These are phyloP conservation scores for Elsinoe necatrix DNA, from an alignment of 2,329 filamentous ascomycete species.

Conservation along the genomic window DNA sequence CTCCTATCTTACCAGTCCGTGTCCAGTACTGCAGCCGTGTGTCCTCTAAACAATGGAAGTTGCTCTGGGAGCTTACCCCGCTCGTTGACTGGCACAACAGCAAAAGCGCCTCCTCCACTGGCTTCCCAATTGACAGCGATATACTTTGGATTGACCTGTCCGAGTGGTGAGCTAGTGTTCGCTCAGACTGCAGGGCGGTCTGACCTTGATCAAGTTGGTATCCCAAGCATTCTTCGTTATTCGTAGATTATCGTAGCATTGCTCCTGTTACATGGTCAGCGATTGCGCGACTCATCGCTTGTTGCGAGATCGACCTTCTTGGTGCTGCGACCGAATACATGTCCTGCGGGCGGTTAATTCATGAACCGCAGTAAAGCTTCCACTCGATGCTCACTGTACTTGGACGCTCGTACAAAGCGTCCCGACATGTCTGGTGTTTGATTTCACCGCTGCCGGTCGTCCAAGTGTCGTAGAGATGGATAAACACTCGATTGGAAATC, in stretches of 20 bases:
- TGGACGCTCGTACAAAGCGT: slow-evolving; percentile 64
- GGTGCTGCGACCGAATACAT: slow-evolving; percentile 93
- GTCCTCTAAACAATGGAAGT: slow-evolving; percentile 89
- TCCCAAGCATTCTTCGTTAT: slow-evolving; percentile 99
- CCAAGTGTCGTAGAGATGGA: not conserved
- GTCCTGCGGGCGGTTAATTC: slow-evolving; percentile 51
- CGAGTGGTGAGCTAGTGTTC: not conserved
- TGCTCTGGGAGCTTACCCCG: slow-evolving; percentile 84
- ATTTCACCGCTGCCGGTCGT: not conserved
- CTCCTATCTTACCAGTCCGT: slow-evolving; percentile 68
- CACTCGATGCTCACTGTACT: slow-evolving; percentile 53
- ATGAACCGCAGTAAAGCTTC: not conserved
- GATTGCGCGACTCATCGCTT: not conserved
- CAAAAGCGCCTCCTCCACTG: slow-evolving; percentile 90
- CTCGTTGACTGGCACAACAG: slow-evolving; percentile 85
- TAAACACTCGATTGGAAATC: not conserved
- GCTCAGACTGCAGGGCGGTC: slow-evolving; percentile 20
- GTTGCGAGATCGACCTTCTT: slow-evolving; percentile 53
- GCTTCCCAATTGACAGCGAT: slow-evolving; percentile 98
- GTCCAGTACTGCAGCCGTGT: slow-evolving; percentile 91
- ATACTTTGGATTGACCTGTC: slow-evolving; percentile 86
- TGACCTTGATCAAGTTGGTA: slow-evolving; percentile 93
- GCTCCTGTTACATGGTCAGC: slow-evolving; percentile 49
- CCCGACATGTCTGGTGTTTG: slow-evolving; percentile 48
- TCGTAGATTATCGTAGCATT: slow-evolving; percentile 96